phyloP scores from a whole-genome alignment of 257 asterid species.

The Ligustrum vulgare region DNA sequence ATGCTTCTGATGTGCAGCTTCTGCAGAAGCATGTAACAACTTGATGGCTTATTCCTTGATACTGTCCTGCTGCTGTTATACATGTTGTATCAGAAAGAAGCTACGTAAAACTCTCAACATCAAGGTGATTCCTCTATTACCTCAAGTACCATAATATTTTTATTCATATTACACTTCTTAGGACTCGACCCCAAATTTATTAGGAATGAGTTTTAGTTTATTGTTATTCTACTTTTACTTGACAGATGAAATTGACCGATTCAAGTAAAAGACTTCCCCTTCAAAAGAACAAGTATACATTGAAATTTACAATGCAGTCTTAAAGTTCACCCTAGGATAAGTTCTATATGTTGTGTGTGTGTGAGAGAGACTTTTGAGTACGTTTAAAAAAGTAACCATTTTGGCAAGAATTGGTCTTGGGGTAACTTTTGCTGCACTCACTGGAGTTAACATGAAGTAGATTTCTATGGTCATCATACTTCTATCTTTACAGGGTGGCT shows the following conservation, averaged over 20 bases:
- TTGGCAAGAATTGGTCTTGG: neutral
- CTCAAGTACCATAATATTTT: neutral
- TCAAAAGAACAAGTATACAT: neutral
- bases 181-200: neutral
- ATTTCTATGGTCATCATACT: slow-evolving; percentile 3
- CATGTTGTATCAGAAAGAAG: slow-evolving; percentile 81
- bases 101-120: slow-evolving; percentile 70
- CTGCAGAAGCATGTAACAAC: slow-evolving; percentile 82
- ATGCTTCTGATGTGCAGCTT: slow-evolving; percentile 55
- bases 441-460: neutral
- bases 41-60: slow-evolving; percentile 85
- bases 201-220: neutral
- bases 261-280: neutral
- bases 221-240: neutral
- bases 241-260: neutral
- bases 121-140: slow-evolving; percentile 39
- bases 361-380: neutral
- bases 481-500: slow-evolving; percentile 63
- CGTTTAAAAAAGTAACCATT: neutral
- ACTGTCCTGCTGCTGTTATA: slow-evolving; percentile 90
- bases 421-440: neutral
- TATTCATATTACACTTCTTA: neutral
- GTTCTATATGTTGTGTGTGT: neutral
- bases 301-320: neutral
- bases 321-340: neutral